Percentiles rank a stretch among this genome's conserved stretches.
phyloP scores from a whole-genome alignment of 768 basidiomycete genomes.

The Amyloporia xantha region DNA sequence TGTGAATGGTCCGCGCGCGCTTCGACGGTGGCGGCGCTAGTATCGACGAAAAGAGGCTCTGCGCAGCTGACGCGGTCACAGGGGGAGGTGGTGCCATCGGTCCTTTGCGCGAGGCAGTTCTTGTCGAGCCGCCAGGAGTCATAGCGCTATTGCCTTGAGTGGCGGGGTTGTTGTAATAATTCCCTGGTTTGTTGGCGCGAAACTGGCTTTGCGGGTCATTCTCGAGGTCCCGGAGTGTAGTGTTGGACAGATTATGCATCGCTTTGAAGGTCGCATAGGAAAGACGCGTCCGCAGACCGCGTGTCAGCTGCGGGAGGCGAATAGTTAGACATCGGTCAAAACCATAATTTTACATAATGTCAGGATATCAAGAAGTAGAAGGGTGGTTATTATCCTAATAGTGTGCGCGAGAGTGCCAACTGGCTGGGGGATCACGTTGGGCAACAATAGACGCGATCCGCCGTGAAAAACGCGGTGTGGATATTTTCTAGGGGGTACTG shows the following conservation, averaged over 20 bases:
- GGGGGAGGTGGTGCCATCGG: constrained; percentile 25
- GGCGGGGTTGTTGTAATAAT: constrained; percentile 46
- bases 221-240: constrained; percentile 67
- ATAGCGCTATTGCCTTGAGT: constrained; percentile 43
- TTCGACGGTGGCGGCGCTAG: constrained; percentile 72
- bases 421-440: no score
- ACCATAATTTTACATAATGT: background rate
- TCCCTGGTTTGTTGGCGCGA: constrained; percentile 27
- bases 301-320: constrained; percentile 55
- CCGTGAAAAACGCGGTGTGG: no score
- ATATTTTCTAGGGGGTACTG: no score
- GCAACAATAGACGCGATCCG: no score
- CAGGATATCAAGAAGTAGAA: constrained; percentile 10
- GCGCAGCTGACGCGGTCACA: constrained; percentile 34
- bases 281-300: constrained; percentile 72
- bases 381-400: background rate
- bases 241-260: constrained; percentile 59
- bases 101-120: constrained; percentile 17
- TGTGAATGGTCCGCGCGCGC: constrained; percentile 74
- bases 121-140: constrained; percentile 32
- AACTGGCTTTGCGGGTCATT: constrained; percentile 33
- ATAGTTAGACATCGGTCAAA: constrained; percentile 12
- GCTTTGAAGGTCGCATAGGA: constrained; percentile 85
- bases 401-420: no score
- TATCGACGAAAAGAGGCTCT: constrained; percentile 68